Evolutionary conservation across 2,329 filamentous ascomycete species (phyloP).

Genomic region (Colletotrichum chrysophilum): DNA sequence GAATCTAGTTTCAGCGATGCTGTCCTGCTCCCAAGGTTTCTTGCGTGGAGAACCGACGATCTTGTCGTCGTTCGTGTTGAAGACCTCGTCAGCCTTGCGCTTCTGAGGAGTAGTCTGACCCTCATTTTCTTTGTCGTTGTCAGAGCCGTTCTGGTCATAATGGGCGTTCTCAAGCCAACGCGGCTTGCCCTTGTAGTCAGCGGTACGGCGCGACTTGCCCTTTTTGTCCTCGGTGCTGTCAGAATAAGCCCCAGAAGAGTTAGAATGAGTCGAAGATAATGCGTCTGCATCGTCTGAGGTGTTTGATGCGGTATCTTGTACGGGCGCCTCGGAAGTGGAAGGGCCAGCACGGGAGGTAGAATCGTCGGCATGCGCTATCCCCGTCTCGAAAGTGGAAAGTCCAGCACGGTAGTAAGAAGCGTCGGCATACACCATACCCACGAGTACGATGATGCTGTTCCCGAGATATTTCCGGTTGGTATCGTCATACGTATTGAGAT

Average conservation of each 20-base stretch:
- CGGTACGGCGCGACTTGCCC: not conserved
- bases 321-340: not conserved
- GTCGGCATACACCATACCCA: not conserved
- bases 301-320: not conserved
- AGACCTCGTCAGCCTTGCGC: not conserved
- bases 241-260: not conserved
- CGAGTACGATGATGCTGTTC: not conserved
- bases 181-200: not conserved
- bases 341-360: not conserved
- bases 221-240: not conserved
- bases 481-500: not conserved
- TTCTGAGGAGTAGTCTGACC: not conserved
- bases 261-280: not conserved
- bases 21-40: not conserved
- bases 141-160: not conserved
- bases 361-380: too few relatives aligned
- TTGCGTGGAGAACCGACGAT: not conserved
- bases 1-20: not conserved
- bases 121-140: not conserved
- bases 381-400: not conserved
- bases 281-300: not conserved
- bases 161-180: not conserved
- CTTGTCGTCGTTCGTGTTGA: not conserved
- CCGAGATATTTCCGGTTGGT: not conserved
- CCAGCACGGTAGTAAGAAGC: not conserved